Evolutionary conservation across 2,329 filamentous ascomycete species (phyloP).

Genomic region (Rutstroemia sp.): DNA sequence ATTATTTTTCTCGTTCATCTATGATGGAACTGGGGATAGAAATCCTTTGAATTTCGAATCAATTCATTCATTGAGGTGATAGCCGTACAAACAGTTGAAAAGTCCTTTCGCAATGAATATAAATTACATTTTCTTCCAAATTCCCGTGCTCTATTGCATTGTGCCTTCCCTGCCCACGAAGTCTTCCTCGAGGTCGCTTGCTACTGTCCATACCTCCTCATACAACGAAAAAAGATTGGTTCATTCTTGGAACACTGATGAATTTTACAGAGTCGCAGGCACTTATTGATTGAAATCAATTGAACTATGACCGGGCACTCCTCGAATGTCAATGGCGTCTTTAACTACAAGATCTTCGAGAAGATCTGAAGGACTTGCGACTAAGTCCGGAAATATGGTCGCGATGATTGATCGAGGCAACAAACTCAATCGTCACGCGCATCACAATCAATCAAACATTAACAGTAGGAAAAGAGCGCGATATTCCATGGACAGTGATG

Average conservation of each 20-base stretch:
- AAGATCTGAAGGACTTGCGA: conserved; percentile 5
- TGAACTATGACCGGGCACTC: conserved; percentile 1
- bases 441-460: conserved; percentile 21
- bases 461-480: conserved; percentile 43
- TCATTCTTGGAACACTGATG: neutral
- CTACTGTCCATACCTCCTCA: neutral
- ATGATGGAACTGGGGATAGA: too few relatives aligned
- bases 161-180: conserved; percentile 8
- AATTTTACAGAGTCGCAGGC: neutral
- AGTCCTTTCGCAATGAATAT: neutral
- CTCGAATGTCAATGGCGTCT: conserved; percentile 5
- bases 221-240: neutral
- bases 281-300: neutral
- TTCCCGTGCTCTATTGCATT: neutral
- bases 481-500: conserved; percentile 38
- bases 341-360: conserved; percentile 5
- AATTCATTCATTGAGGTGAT: too few relatives aligned
- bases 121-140: neutral
- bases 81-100: neutral
- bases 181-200: conserved; percentile 4
- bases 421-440: neutral
- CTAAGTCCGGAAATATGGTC: conserved; percentile 1
- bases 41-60: too few relatives aligned
- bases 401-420: conserved; percentile 13
- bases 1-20: too few relatives aligned